Evolutionary conservation across 495 filamentous ascomycete genomes (phyloP).

Genomic region (Cercophora samala): DNA sequence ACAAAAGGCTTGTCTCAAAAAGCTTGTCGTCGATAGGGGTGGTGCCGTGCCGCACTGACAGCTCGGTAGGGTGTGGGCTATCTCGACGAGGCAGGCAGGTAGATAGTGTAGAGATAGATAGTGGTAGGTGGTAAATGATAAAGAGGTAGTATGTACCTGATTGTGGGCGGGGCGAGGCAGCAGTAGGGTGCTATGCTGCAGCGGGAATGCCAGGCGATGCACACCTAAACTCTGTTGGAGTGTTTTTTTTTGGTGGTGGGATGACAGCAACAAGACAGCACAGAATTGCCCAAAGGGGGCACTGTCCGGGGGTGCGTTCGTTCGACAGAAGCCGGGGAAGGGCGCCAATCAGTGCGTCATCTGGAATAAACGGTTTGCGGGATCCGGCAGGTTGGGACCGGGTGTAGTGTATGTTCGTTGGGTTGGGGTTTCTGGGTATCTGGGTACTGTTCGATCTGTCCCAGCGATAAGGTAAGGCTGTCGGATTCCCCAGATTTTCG

Average conservation of each 20-base stretch:
- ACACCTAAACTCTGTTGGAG: neutral
- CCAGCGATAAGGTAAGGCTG: slow-evolving; percentile 36
- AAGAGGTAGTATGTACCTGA: neutral
- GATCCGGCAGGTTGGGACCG: slow-evolving; percentile 47
- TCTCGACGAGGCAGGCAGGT: neutral
- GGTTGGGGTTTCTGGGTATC: slow-evolving; percentile 2
- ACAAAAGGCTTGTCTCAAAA: neutral
- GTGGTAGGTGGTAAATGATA: no score
- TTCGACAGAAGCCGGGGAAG: slow-evolving; percentile 23
- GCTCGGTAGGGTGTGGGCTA: slow-evolving; percentile 1
- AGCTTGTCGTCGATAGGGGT: slow-evolving; percentile 6
- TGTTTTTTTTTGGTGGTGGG: slow-evolving; percentile 7
- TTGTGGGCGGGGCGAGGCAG: neutral
- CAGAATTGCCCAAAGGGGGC: slow-evolving; percentile 28
- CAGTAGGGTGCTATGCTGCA: slow-evolving; percentile 1
- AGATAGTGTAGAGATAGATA: no score
- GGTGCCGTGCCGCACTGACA: slow-evolving; percentile 7
- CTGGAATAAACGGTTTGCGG: slow-evolving; percentile 40
- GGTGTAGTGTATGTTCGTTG: slow-evolving; percentile 15
- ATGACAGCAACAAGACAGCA: slow-evolving; percentile 14
- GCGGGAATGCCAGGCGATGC: slow-evolving; percentile 3
- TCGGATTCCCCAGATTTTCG: slow-evolving; percentile 34
- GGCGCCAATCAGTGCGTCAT: slow-evolving; percentile 52
- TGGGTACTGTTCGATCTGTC: slow-evolving; percentile 17
- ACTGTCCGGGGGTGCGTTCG: slow-evolving; percentile 22